phyloP scores from a whole-genome alignment of 1,284 basidiomycete genomes.

The Irpex lacteus region DNA sequence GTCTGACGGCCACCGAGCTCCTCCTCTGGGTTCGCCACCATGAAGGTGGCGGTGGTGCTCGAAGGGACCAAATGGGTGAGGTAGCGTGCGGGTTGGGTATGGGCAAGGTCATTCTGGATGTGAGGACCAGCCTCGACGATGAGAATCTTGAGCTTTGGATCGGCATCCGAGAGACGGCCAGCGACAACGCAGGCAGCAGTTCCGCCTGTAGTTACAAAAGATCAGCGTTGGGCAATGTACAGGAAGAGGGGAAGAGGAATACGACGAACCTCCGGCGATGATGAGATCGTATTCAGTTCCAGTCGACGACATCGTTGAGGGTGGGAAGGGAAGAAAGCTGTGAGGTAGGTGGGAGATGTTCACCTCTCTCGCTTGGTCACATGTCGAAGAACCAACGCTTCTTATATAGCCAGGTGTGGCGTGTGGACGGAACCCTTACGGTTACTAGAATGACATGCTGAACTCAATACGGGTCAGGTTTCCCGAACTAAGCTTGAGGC shows the following conservation, averaged over 20 bases:
- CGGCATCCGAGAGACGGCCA: constrained; percentile 13
- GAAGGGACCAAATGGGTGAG: constrained; percentile 32
- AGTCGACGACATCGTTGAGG: constrained; percentile 5
- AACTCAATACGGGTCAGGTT: neutral
- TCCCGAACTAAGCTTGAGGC: neutral
- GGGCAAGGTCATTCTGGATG: constrained; percentile 35
- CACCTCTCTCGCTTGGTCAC: neutral
- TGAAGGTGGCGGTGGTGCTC: constrained; percentile 36
- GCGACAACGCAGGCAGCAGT: constrained; percentile 12
- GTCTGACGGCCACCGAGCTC: constrained; percentile 38
- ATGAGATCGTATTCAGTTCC: constrained; percentile 25
- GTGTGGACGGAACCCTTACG: neutral
- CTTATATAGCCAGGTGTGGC: neutral
- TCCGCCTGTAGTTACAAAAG: constrained; percentile 8
- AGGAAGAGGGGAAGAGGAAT: neutral
- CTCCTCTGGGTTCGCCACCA: constrained; percentile 37
- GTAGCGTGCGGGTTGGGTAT: constrained; percentile 47
- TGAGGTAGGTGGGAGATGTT: neutral
- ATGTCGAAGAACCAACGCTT: neutral
- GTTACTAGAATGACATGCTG: neutral
- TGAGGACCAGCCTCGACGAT: constrained; percentile 46
- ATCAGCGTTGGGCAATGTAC: neutral
- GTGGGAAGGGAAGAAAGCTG: neutral
- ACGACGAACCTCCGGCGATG: constrained; percentile 26
- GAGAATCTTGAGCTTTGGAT: constrained; percentile 14